These are phyloP conservation scores for Zygosaccharomyces pseudobailii DNA, from an alignment of 1,139 yeast species.

Conservation along the genomic window DNA sequence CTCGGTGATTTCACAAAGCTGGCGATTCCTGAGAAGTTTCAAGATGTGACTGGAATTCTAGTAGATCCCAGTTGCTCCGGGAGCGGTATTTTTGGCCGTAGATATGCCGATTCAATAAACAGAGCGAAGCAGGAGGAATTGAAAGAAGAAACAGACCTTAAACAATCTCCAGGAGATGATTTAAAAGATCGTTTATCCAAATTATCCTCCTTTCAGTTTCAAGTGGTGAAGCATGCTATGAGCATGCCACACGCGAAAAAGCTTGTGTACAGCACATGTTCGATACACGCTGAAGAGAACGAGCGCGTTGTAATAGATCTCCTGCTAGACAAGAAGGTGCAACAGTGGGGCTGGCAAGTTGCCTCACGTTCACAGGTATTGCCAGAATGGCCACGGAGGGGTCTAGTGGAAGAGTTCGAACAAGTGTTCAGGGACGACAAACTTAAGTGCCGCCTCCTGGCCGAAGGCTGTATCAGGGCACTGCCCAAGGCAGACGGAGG, in stretches of 20 bases:
- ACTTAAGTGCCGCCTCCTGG: slow-evolving; percentile 47
- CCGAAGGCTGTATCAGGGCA: slow-evolving; percentile 84
- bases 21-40: slow-evolving; percentile 53
- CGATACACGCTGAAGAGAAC: slow-evolving; percentile 88
- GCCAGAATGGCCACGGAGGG: slow-evolving; percentile 84
- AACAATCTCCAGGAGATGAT: slow-evolving; percentile 40
- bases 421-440: slow-evolving; percentile 42
- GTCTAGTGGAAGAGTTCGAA: slow-evolving; percentile 61
- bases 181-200: slow-evolving; percentile 58
- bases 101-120: slow-evolving; percentile 29
- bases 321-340: slow-evolving; percentile 57
- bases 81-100: slow-evolving; percentile 88
- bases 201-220: slow-evolving; percentile 79
- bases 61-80: slow-evolving; percentile 99
- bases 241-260: slow-evolving; percentile 68
- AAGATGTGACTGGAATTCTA: slow-evolving; percentile 68
- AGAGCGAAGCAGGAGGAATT: slow-evolving; percentile 18
- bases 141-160: slow-evolving; percentile 30
- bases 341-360: slow-evolving; percentile 68
- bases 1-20: slow-evolving; percentile 76
- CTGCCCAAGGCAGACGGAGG: slow-evolving; percentile 90
- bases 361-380: slow-evolving; percentile 60
- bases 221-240: slow-evolving; percentile 84
- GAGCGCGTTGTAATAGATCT: slow-evolving; percentile 84
- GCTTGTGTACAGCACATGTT: slow-evolving; percentile 91